phyloP scores from a whole-genome alignment of 2,329 filamentous ascomycete genomes.

The Dryadomyces sulphureus region DNA sequence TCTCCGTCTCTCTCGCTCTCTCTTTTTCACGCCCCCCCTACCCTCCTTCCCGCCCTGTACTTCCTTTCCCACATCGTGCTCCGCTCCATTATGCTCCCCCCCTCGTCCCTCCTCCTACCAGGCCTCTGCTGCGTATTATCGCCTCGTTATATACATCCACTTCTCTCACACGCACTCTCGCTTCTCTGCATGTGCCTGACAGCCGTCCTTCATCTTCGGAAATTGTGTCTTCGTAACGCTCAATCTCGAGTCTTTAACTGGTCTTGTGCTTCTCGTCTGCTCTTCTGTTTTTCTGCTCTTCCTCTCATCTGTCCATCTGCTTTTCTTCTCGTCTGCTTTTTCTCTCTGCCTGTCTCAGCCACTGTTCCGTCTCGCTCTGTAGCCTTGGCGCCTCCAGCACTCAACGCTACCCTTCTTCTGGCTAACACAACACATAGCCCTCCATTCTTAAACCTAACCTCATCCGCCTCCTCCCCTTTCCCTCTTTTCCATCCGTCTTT shows the following conservation, averaged over 20 bases:
- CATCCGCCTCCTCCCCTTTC: slow-evolving; percentile 4
- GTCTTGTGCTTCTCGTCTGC: too few species aligned
- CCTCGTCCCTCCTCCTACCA: neutral
- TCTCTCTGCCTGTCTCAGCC: slow-evolving; percentile 1
- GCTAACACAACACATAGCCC: neutral
- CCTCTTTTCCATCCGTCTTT: neutral
- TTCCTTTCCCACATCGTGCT: neutral
- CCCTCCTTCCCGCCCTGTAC: neutral
- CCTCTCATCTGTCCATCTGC: neutral
- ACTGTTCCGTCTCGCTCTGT: slow-evolving; percentile 3
- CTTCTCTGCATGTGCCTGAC: neutral
- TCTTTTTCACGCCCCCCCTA: neutral
- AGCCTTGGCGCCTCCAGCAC: neutral
- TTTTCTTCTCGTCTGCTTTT: neutral
- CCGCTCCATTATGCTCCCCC: neutral
- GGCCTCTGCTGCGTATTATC: neutral
- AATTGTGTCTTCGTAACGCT: too few species aligned
- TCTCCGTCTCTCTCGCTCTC: neutral
- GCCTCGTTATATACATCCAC: neutral
- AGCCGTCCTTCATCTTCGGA: too few species aligned
- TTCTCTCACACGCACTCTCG: neutral
- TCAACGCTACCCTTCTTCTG: slow-evolving; percentile 1
- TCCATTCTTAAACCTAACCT: slow-evolving; percentile 7
- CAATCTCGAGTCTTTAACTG: too few species aligned
- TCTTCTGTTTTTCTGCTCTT: neutral